Evolutionary conservation across 306 rosid genomes (phyloP).

Genomic region (Sicyos edulis): DNA sequence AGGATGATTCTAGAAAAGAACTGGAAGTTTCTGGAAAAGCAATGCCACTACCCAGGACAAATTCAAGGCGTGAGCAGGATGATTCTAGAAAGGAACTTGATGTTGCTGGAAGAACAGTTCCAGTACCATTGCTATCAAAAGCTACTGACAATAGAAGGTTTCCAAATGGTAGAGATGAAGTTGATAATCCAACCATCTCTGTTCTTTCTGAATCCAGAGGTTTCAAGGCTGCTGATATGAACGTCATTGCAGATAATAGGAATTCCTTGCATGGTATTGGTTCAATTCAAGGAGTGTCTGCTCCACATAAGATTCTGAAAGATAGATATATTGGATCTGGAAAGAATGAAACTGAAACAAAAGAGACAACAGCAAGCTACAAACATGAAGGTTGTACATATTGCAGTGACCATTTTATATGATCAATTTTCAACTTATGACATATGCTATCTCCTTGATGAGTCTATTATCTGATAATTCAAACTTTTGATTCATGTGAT

Average conservation of each 20-base stretch:
- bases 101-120: slow-evolving; percentile 34
- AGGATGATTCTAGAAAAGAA: slow-evolving; percentile 74
- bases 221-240: slow-evolving; percentile 45
- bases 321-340: slow-evolving; percentile 18
- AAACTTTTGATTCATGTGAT: not conserved
- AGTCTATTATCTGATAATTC: too few relatives aligned
- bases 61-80: slow-evolving; percentile 50
- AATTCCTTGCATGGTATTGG: slow-evolving; percentile 43
- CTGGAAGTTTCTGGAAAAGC: slow-evolving; percentile 58
- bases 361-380: slow-evolving; percentile 33
- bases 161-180: slow-evolving; percentile 60
- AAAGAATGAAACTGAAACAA: slow-evolving; percentile 37
- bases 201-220: slow-evolving; percentile 48
- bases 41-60: slow-evolving; percentile 69
- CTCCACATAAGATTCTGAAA: slow-evolving; percentile 36
- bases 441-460: not conserved
- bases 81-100: slow-evolving; percentile 77
- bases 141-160: slow-evolving; percentile 53
- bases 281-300: slow-evolving; percentile 52
- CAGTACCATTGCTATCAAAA: slow-evolving; percentile 55
- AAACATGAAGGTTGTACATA: slow-evolving; percentile 37
- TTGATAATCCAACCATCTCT: slow-evolving; percentile 49
- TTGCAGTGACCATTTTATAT: slow-evolving; percentile 1
- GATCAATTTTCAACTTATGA: not conserved
- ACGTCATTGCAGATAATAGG: slow-evolving; percentile 49